These are phyloP conservation scores for Cryphonectria parasitica DNA, from an alignment of 2,329 filamentous ascomycete genomes.

Conservation along the genomic window DNA sequence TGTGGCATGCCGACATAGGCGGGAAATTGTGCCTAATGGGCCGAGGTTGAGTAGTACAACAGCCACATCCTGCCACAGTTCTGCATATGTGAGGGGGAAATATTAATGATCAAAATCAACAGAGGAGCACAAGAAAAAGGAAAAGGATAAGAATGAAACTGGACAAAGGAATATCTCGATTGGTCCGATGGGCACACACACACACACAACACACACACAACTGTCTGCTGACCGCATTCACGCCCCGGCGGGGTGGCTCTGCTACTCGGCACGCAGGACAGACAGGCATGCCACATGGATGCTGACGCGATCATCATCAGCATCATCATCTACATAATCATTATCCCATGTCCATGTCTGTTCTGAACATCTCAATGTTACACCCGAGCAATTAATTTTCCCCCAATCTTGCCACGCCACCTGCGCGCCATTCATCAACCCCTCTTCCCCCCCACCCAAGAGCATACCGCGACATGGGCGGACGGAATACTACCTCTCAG, in stretches of 20 bases:
- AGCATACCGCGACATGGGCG: too few species aligned
- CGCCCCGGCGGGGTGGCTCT: not conserved
- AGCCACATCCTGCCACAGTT: not conserved
- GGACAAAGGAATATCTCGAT: not conserved
- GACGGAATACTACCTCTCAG: too few species aligned
- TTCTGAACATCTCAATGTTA: slow-evolving; percentile 1
- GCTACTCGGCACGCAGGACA: not conserved
- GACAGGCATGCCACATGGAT: slow-evolving; percentile 1
- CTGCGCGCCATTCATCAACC: slow-evolving; percentile 1
- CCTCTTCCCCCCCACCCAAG: too few species aligned
- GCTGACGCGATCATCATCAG: not conserved
- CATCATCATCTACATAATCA: not conserved
- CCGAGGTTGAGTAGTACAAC: not conserved
- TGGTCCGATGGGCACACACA: not conserved
- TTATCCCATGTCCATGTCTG: not conserved
- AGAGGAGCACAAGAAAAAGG: not conserved
- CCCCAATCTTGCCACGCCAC: not conserved
- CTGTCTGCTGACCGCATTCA: not conserved
- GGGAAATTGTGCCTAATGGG: not conserved
- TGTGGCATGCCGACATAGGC: not conserved
- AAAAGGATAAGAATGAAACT: not conserved
- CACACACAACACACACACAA: not conserved
- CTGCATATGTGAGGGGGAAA: not conserved
- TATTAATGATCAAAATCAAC: not conserved
- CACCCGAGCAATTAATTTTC: not conserved